Evolutionary conservation across 108 stramenopile genomes (phyloP).

Genomic region (Epipyxis sp.): DNA sequence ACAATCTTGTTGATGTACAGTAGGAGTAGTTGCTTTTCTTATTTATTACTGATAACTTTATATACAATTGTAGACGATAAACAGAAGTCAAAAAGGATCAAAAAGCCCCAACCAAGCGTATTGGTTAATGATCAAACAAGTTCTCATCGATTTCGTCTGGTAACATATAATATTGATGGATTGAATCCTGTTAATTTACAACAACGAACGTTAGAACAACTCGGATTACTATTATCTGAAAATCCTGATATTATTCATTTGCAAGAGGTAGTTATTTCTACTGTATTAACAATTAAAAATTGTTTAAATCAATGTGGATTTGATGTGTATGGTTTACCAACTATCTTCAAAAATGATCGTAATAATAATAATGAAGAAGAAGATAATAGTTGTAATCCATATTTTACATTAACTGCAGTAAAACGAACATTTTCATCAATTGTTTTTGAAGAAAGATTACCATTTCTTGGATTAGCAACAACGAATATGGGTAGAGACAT

Average conservation of each 20-base stretch:
- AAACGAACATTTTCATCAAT: not conserved
- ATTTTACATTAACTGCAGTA: not conserved
- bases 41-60: too few relatives aligned
- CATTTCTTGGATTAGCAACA: not conserved
- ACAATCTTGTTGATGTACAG: too few relatives aligned
- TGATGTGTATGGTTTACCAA: too few relatives aligned
- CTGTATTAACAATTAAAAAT: not conserved
- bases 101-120: too few relatives aligned
- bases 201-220: not conserved
- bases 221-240: not conserved
- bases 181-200: not conserved
- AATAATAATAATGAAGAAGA: not conserved
- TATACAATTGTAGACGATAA: too few relatives aligned
- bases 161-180: conserved; percentile 6
- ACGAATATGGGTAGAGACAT: not conserved
- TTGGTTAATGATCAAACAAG: too few relatives aligned
- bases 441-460: not conserved
- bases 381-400: not conserved
- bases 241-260: not conserved
- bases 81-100: too few relatives aligned
- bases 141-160: not conserved
- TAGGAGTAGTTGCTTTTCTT: too few relatives aligned
- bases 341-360: too few relatives aligned
- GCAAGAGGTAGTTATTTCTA: not conserved
- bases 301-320: not conserved